These are phyloP conservation scores for Curvularia lunata DNA, from an alignment of 2,329 filamentous ascomycete genomes.

Conservation along the genomic window DNA sequence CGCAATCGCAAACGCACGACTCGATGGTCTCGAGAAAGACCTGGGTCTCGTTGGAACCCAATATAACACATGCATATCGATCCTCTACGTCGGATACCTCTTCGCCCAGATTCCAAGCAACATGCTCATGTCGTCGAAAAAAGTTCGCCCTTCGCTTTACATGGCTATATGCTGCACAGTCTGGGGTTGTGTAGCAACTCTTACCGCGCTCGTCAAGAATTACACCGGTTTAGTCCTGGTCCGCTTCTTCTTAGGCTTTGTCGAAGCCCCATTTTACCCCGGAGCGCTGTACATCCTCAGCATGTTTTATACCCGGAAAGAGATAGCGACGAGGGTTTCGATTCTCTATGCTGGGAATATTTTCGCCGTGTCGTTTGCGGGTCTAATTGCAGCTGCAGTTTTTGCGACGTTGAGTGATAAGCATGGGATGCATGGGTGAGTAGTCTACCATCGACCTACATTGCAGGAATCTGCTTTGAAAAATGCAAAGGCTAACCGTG, in stretches of 20 bases:
- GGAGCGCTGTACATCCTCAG: conserved; percentile 66
- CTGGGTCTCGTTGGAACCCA: conserved; percentile 30
- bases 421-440: conserved; percentile 30
- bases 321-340: conserved; percentile 41
- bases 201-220: conserved; percentile 36
- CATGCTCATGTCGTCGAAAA: conserved; percentile 49
- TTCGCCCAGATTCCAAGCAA: conserved; percentile 51
- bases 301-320: conserved; percentile 68
- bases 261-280: conserved; percentile 59
- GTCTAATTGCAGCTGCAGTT: conserved; percentile 49
- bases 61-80: conserved; percentile 55
- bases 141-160: conserved; percentile 41
- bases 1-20: conserved; percentile 68
- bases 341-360: conserved; percentile 48
- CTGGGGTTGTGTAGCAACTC: conserved; percentile 43
- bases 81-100: conserved; percentile 33
- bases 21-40: conserved; percentile 67
- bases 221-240: conserved; percentile 38
- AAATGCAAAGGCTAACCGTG: too few species aligned
- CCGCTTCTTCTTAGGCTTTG: conserved; percentile 40
- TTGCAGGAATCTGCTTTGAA: too few species aligned
- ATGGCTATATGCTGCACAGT: conserved; percentile 40
- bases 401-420: conserved; percentile 31
- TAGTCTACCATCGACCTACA: fast-evolving
- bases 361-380: conserved; percentile 50